A percentile compares a stretch with the other conserved stretches of the same genome.
phyloP scores from a whole-genome alignment of 139 green algal species.

The Parachlorella kessleri region DNA sequence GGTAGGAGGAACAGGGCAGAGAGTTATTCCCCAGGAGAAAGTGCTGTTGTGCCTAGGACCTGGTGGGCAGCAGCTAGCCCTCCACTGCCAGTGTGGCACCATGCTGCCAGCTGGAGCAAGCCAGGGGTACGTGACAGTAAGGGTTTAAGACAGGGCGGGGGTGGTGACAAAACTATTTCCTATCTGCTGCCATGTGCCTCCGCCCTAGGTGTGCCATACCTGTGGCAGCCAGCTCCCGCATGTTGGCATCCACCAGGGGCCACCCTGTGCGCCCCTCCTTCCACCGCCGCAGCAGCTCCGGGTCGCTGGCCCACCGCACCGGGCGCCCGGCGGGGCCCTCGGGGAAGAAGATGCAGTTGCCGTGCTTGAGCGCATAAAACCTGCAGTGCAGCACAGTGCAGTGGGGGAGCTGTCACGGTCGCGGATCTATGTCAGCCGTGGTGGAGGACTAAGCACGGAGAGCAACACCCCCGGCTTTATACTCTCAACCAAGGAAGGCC shows the following conservation, averaged over 20 bases:
- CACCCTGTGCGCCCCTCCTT: constrained; percentile 82
- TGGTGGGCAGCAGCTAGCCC: not conserved
- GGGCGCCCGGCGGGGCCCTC: constrained; percentile 33
- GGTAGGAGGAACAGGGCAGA: not conserved
- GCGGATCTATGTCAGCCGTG: too few species aligned
- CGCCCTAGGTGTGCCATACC: too few species aligned
- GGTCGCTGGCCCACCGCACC: constrained; percentile 53
- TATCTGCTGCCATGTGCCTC: too few species aligned
- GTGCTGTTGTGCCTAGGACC: not conserved
- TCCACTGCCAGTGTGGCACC: not conserved
- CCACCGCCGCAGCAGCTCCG: constrained; percentile 73
- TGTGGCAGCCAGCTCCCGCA: constrained; percentile 91
- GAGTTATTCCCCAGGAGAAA: not conserved
- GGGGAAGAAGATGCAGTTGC: constrained; percentile 85
- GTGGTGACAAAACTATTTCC: too few species aligned
- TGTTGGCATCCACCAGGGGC: constrained; percentile 98
- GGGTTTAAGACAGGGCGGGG: too few species aligned
- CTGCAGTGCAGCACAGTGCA: constrained; percentile 34
- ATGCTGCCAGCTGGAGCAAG: not conserved
- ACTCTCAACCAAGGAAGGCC: too few species aligned
- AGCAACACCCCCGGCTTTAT: too few species aligned
- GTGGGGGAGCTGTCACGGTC: too few species aligned
- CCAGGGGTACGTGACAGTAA: too few species aligned
- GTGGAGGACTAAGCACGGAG: too few species aligned
- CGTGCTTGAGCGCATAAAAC: constrained; percentile 93